Evolutionary conservation across 306 rosid genomes (phyloP).

Genomic region (Fragaria ananassa): DNA sequence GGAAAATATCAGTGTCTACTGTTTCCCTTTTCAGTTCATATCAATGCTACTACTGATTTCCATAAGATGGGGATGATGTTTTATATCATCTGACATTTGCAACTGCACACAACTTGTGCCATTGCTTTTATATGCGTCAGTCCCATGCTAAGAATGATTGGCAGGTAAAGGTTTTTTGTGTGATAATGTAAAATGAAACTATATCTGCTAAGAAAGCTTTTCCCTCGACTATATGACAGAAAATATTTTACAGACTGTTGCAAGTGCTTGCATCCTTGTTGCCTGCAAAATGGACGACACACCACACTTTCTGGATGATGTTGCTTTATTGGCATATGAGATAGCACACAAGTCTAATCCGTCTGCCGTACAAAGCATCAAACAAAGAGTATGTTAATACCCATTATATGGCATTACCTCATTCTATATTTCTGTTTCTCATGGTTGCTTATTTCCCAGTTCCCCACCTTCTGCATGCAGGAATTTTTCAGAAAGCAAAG

Average conservation of each 20-base stretch:
- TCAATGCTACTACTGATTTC: neutral
- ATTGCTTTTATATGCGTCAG: conserved; percentile 43
- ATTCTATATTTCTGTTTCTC: neutral
- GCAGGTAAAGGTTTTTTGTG: conserved; percentile 36
- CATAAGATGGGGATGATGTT: neutral
- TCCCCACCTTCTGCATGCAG: conserved; percentile 24
- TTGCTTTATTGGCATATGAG: conserved; percentile 37
- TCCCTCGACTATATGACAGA: neutral
- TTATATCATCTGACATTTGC: conserved; percentile 43
- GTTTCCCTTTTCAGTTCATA: neutral
- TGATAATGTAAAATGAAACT: neutral
- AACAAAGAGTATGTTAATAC: conserved; percentile 28
- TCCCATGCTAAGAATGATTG: conserved; percentile 54
- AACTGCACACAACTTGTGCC: conserved; percentile 45
- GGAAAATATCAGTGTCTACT: neutral
- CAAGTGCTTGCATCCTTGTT: conserved; percentile 40
- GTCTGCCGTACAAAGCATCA: conserved; percentile 37
- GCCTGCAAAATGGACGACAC: conserved; percentile 47
- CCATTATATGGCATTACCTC: neutral
- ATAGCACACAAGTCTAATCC: conserved; percentile 37
- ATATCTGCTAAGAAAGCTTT: neutral
- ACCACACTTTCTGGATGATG: conserved; percentile 42
- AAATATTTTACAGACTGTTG: conserved; percentile 35
- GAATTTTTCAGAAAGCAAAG: conserved; percentile 39
- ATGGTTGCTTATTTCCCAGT: neutral